A percentile compares a stretch with the other conserved stretches of the same genome.
Evolutionary conservation across 345 rosid genomes (phyloP).

Genomic region (Camelina neglecta): DNA sequence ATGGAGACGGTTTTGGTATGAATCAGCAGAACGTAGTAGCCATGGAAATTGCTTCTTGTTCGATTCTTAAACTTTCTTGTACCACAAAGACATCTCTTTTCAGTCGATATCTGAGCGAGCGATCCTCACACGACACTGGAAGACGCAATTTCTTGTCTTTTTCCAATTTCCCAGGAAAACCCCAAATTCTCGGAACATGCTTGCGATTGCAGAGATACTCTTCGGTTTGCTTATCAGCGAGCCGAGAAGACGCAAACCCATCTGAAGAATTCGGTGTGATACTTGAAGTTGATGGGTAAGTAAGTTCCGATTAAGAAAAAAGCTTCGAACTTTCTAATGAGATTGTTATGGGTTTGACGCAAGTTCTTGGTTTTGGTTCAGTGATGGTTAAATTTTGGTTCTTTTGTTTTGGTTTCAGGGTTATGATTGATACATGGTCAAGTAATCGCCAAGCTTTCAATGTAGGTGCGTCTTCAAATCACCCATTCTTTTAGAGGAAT

Average conservation of each 20-base stretch:
- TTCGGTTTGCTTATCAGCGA: slow-evolving; percentile 49
- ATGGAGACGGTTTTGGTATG: background rate
- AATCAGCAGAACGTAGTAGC: slow-evolving; percentile 26
- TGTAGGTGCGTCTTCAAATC: slow-evolving; percentile 57
- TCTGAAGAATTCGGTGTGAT: slow-evolving; percentile 68
- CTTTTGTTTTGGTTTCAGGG: slow-evolving; percentile 53
- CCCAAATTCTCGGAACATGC: slow-evolving; percentile 41
- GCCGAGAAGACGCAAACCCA: slow-evolving; percentile 44
- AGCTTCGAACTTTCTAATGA: slow-evolving; percentile 19
- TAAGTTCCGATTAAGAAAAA: slow-evolving; percentile 24
- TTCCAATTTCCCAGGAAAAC: slow-evolving; percentile 42
- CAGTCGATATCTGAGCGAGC: slow-evolving; percentile 22
- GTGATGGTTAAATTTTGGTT: background rate
- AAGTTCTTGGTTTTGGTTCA: slow-evolving; percentile 1
- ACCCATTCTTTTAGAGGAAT: slow-evolving; percentile 13
- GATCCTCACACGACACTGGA: slow-evolving; percentile 23
- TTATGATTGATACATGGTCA: slow-evolving; percentile 80
- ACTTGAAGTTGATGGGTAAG: slow-evolving; percentile 93
- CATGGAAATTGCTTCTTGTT: slow-evolving; percentile 55
- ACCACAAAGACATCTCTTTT: slow-evolving; percentile 28
- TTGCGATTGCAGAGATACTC: slow-evolving; percentile 45
- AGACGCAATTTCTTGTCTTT: slow-evolving; percentile 35
- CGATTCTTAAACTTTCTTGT: slow-evolving; percentile 46
- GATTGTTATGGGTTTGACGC: background rate
- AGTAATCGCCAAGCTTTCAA: slow-evolving; percentile 89